Evolutionary conservation across 1,284 basidiomycete species (phyloP).

Genomic region (Puccinia coronata): DNA sequence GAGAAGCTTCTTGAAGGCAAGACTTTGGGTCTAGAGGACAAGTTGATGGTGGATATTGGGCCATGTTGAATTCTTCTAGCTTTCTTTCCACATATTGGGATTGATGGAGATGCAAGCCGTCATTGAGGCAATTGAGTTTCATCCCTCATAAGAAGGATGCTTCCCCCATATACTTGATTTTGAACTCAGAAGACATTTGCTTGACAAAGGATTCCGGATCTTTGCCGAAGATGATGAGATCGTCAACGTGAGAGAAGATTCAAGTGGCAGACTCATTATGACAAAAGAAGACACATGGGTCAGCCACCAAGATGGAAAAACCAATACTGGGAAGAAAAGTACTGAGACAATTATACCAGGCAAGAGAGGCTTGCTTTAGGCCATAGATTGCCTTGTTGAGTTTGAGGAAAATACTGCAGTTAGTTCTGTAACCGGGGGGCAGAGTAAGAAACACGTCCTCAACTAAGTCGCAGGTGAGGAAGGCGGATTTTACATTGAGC

Average conservation of each 20-base stretch:
- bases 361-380: conserved; percentile 4
- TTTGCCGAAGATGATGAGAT: neutral
- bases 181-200: neutral
- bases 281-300: neutral
- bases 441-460: neutral
- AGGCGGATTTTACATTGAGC: neutral
- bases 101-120: neutral
- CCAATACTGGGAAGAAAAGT: neutral
- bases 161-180: neutral
- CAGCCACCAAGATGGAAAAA: neutral
- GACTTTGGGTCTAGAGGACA: neutral
- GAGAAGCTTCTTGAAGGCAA: neutral
- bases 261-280: neutral
- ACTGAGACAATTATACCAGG: neutral
- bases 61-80: neutral
- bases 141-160: neutral
- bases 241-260: neutral
- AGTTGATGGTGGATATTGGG: neutral
- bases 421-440: neutral
- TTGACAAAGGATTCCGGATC: neutral
- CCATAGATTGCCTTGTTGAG: conserved; percentile 25
- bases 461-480: neutral
- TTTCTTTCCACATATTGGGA: neutral
- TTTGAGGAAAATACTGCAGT: neutral
- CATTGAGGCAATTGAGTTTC: neutral